phyloP scores from a whole-genome alignment of 169 alveolate species.

The Toxoplasma gondii region DNA sequence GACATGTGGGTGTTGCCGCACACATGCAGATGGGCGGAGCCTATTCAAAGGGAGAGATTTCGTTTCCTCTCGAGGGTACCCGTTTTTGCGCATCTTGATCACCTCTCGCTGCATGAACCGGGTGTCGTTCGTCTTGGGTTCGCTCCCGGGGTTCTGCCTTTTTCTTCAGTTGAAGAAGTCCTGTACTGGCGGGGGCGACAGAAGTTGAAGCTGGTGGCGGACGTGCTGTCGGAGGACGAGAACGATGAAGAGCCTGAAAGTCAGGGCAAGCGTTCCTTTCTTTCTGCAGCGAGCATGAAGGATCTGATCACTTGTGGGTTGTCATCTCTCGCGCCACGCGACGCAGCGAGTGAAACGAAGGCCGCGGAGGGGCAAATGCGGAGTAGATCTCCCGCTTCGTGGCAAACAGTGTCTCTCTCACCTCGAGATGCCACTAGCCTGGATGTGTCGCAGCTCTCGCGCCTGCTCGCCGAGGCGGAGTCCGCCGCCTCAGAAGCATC shows the following conservation, averaged over 20 bases:
- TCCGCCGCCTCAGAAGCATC: background rate
- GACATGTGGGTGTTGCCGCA: too few relatives aligned
- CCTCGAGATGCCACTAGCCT: background rate
- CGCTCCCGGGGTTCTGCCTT: too few relatives aligned
- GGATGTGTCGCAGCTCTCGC: background rate
- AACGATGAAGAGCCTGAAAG: background rate
- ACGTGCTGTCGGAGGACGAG: constrained; percentile 14
- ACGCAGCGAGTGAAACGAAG: background rate
- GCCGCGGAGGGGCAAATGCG: background rate
- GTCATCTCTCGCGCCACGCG: background rate
- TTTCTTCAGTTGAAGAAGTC: constrained; percentile 4
- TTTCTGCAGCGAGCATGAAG: background rate
- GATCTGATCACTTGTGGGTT: background rate
- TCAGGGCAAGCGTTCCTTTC: background rate
- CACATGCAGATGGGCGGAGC: too few relatives aligned
- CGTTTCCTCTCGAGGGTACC: too few relatives aligned
- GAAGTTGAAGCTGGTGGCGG: constrained; percentile 5
- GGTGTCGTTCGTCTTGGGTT: too few relatives aligned
- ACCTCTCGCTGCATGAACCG: too few relatives aligned
- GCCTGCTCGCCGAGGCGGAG: background rate
- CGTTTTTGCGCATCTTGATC: too few relatives aligned
- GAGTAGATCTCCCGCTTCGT: background rate
- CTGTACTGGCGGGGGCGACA: background rate
- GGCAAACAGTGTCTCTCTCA: background rate
- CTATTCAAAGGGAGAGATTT: too few relatives aligned